These are phyloP conservation scores for Myxozyma neglecta DNA, from an alignment of 805 yeast species.

Conservation along the genomic window DNA sequence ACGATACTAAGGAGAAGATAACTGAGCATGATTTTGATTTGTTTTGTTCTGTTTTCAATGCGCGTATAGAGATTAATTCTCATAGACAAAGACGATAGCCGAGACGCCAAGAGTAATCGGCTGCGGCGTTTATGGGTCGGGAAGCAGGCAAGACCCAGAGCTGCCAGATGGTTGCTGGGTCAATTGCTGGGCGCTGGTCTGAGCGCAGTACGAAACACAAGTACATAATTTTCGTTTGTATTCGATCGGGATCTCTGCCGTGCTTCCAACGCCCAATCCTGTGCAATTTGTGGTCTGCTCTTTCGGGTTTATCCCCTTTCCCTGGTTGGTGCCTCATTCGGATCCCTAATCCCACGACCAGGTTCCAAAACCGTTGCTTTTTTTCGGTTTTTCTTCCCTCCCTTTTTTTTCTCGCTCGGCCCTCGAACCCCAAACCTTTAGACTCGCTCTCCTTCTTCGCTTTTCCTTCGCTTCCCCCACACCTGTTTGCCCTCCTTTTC, in stretches of 20 bases:
- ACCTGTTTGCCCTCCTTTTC: neutral
- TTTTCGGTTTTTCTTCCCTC: neutral
- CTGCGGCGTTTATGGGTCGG: neutral
- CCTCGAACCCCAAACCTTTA: neutral
- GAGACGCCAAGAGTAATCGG: too few relatives aligned
- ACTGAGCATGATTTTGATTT: too few relatives aligned
- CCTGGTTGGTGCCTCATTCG: neutral
- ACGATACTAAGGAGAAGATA: too few relatives aligned
- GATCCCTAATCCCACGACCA: neutral
- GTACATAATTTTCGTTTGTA: neutral
- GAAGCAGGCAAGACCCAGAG: neutral
- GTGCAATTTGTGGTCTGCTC: too few relatives aligned
- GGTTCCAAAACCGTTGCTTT: neutral
- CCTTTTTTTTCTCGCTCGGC: neutral
- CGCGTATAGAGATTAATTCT: neutral
- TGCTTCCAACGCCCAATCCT: too few relatives aligned
- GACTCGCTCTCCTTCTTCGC: neutral
- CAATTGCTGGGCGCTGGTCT: neutral
- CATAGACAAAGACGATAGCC: neutral
- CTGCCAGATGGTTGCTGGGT: neutral
- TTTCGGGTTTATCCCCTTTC: too few relatives aligned
- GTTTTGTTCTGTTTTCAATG: too few relatives aligned
- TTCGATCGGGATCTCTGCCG: slow-evolving; percentile 10
- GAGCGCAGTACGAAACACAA: neutral
- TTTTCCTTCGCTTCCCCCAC: neutral